Base-by-base conservation (phyloP, 2,329 filamentous ascomycete species). In the Ophiostoma sp. region DNA sequence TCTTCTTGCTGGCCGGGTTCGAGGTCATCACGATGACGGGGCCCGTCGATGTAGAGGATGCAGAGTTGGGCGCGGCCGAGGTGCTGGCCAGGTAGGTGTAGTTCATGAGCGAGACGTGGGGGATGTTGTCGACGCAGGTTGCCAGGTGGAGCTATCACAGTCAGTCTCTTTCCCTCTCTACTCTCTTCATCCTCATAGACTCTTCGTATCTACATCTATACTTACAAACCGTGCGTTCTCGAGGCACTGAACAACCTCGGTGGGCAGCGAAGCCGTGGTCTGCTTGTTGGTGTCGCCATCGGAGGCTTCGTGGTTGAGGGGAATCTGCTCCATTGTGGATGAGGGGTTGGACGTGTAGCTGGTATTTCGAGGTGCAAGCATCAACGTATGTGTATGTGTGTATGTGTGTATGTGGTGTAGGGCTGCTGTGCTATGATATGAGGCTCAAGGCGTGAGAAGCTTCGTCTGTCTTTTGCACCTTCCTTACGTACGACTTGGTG, bases 81-180 rank as follows among this genome's bases (percentile, higher is more conserved):
- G 91, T 92, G 6, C 85, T 88, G 54, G 93, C 90, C 31, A 99
- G 90, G 81, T 97, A 98, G 77, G 95, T 98, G 83, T 98, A 98
- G 83, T 96, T 97, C 95, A 99, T 99, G 74, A 99, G 88, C 52
- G 93, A 96, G 74, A 98, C 92, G 79, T 98, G 93, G 11, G 95
- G 95, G 73, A 89, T 84, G 76, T 95, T 90, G 75, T 90, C 85
- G 75, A 88, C 88, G 79, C 91, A 96, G 70, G 95, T 99, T 75
- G 95, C 94, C 69, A 99, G 90, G 80, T 99, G 95, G 75, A 99
- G 92, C 93, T 97, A 75, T 27, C 8, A 6, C 10, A 13, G 39
- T 64, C 65, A 11, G 23, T 36, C 35, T 20, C 23, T 48, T 6
- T 52, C 41, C n/a, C 48, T 31, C 35, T 13, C 20, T 68, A 31